phyloP scores from a whole-genome alignment of 495 filamentous ascomycete genomes.

The Evernia prunastri region DNA sequence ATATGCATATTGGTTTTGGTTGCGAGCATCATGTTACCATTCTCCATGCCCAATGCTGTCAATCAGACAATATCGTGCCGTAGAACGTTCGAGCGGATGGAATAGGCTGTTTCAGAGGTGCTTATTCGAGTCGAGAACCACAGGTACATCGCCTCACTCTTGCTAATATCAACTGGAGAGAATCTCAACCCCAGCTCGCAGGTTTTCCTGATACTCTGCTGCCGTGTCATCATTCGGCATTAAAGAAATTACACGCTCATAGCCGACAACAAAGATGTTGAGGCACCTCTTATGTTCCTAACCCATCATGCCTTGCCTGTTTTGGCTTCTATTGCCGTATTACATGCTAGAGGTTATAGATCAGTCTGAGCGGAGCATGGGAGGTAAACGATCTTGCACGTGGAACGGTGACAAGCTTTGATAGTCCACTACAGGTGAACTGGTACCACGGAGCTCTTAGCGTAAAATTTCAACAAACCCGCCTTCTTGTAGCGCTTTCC shows the following conservation, averaged over 20 bases:
- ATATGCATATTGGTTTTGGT: background rate
- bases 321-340: background rate
- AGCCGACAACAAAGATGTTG: slow-evolving; percentile 12
- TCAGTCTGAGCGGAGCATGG: background rate
- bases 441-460: slow-evolving; percentile 56
- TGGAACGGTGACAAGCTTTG: slow-evolving; percentile 40
- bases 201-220: background rate
- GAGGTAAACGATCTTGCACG: background rate
- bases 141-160: background rate
- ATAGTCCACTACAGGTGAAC: slow-evolving; percentile 78
- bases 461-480: slow-evolving; percentile 36
- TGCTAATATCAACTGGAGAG: background rate
- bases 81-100: background rate
- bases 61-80: background rate
- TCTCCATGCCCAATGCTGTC: background rate
- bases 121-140: background rate
- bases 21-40: background rate
- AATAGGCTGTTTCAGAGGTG: too few relatives aligned
- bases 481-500: slow-evolving; percentile 35
- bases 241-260: background rate
- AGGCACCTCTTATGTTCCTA: slow-evolving; percentile 38
- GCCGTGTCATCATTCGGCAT: background rate
- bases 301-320: slow-evolving; percentile 30
- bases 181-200: background rate
- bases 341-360: background rate